Percentiles rank a stretch among this genome's conserved stretches.
Conservation (phyloP, 1,139 yeast genomes). For the Petasospora rhodanensis region DNA sequence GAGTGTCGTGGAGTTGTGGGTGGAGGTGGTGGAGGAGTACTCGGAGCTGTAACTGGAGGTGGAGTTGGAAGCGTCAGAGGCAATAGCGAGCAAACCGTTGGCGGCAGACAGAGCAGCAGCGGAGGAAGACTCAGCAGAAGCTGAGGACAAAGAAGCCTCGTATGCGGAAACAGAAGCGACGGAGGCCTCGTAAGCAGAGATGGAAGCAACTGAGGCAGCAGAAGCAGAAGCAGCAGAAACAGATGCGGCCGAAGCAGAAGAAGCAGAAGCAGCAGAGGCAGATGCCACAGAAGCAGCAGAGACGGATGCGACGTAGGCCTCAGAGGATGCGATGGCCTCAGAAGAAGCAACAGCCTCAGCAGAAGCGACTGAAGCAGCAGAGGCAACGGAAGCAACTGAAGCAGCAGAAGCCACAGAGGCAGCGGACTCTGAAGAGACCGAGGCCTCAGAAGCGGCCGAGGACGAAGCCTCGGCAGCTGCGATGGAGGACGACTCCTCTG, state of each 20-base stretch:
- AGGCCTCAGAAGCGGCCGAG: constrained; percentile 8
- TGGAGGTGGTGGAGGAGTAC: constrained; percentile 23
- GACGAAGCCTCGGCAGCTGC: constrained; percentile 12
- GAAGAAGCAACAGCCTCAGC: constrained; percentile 12
- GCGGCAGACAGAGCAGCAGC: constrained; percentile 32
- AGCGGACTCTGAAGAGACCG: too few relatives aligned
- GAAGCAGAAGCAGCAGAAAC: constrained; percentile 13
- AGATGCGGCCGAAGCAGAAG: constrained; percentile 7
- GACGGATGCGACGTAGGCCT: constrained; percentile 5
- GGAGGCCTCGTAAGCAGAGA: constrained; percentile 10
- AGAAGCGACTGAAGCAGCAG: constrained; percentile 11
- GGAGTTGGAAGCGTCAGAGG: constrained; percentile 33
- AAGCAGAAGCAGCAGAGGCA: constrained; percentile 8
- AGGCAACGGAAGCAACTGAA: constrained; percentile 7
- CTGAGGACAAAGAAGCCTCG: constrained; percentile 10
- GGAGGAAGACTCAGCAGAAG: constrained; percentile 15
- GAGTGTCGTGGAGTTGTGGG: constrained; percentile 21
- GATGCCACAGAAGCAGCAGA: constrained; percentile 5
- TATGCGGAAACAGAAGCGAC: constrained; percentile 10
- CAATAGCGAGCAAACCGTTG: constrained; percentile 44
- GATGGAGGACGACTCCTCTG: constrained; percentile 22
- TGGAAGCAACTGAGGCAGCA: constrained; percentile 11
- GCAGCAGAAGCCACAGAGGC: constrained; percentile 4
- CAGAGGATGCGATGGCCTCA: constrained; percentile 5
- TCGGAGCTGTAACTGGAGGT: too few relatives aligned